Conservation (phyloP, 176 grass and related monocot species). For the Saccharum spontaneum region DNA sequence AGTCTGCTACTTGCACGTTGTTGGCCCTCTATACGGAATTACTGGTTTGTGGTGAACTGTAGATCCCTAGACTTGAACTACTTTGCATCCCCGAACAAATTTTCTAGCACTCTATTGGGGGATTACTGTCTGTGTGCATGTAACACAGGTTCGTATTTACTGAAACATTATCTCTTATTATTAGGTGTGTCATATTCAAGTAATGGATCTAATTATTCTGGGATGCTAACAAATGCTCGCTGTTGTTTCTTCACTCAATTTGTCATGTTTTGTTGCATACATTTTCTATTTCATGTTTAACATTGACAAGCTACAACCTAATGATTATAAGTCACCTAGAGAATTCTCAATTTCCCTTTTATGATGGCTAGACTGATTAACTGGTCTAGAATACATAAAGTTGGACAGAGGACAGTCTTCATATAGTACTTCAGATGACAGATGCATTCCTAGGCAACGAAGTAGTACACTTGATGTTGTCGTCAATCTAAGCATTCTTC, state of each 20-base stretch:
- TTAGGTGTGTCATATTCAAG: neutral
- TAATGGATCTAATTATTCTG: neutral
- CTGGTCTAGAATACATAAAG: neutral
- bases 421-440: neutral
- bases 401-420: neutral
- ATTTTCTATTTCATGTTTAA: neutral
- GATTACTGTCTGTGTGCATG: neutral
- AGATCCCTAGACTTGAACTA: neutral
- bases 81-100: neutral
- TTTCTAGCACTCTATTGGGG: neutral
- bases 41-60: neutral
- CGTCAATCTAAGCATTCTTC: neutral
- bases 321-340: neutral
- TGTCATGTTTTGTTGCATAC: neutral
- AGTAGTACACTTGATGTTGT: neutral
- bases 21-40: neutral
- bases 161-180: neutral
- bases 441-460: neutral
- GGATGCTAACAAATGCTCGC: neutral
- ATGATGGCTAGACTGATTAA: neutral
- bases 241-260: neutral
- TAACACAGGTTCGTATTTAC: neutral
- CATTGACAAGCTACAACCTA: neutral
- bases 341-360: neutral
- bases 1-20: neutral